phyloP scores from a whole-genome alignment of 129 eudicot species.

The Mikania micrantha region DNA sequence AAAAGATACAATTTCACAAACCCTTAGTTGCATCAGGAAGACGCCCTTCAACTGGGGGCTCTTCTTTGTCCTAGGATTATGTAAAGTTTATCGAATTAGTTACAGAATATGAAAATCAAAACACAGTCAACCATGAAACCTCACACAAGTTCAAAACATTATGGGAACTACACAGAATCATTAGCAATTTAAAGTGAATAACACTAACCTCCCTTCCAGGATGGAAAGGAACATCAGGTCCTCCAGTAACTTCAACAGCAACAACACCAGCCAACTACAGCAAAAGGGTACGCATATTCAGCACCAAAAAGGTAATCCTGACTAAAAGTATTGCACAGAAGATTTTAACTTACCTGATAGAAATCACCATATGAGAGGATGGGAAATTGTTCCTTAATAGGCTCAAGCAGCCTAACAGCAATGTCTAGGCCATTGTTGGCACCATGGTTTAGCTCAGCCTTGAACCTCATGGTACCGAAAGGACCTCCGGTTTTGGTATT shows the following conservation, averaged over 20 bases:
- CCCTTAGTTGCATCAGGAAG: slow-evolving; percentile 78
- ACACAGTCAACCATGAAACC: neutral
- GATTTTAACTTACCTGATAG: slow-evolving; percentile 50
- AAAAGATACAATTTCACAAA: slow-evolving; percentile 6
- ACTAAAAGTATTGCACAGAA: neutral
- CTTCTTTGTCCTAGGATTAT: slow-evolving; percentile 54
- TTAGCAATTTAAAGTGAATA: neutral
- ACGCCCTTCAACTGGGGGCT: slow-evolving; percentile 83
- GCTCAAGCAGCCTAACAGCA: slow-evolving; percentile 69
- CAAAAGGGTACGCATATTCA: neutral
- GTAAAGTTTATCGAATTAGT: neutral
- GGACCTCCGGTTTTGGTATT: slow-evolving; percentile 81
- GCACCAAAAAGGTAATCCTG: neutral
- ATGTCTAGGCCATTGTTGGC: slow-evolving; percentile 86
- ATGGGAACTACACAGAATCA: neutral
- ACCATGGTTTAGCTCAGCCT: slow-evolving; percentile 50
- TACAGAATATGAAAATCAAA: neutral
- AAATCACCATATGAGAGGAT: slow-evolving; percentile 68
- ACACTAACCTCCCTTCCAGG: slow-evolving; percentile 75
- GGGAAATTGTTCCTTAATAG: slow-evolving; percentile 67
- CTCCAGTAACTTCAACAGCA: slow-evolving; percentile 86
- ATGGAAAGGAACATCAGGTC: slow-evolving; percentile 82
- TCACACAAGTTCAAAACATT: neutral
- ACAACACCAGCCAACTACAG: slow-evolving; percentile 81
- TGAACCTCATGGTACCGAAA: slow-evolving; percentile 66